phyloP scores from a whole-genome alignment of 1,284 basidiomycete genomes.

The Sutorius eximius region DNA sequence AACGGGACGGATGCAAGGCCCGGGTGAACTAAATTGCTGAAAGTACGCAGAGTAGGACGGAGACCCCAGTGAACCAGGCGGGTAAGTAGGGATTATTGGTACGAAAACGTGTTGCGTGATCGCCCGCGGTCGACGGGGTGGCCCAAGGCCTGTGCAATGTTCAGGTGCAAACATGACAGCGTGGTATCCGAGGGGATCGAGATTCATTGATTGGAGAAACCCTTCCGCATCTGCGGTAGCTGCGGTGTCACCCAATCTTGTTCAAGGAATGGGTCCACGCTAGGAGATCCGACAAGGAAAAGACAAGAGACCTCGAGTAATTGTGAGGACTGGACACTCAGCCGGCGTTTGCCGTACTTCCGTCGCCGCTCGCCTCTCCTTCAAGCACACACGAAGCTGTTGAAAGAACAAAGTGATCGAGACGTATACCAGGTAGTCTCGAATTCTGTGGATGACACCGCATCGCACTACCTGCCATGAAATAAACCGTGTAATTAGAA shows the following conservation, averaged over 20 bases:
- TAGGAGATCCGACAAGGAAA: no score
- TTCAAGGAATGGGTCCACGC: no score
- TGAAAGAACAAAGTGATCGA: no score
- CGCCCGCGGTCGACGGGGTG: conserved; percentile 43
- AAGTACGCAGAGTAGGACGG: conserved; percentile 64
- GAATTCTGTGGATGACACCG: no score
- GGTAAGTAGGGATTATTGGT: conserved; percentile 71
- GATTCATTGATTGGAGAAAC: conserved; percentile 46
- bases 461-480: no score
- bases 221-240: conserved; percentile 26
- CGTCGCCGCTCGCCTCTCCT: no score
- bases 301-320: no score
- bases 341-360: no score
- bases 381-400: no score
- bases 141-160: conserved; percentile 17
- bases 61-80: conserved; percentile 61
- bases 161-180: conserved; percentile 70
- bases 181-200: conserved; percentile 73
- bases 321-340: no score
- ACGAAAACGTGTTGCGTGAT: conserved; percentile 76
- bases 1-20: conserved; percentile 50
- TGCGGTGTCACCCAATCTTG: conserved; percentile 32
- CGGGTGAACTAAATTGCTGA: conserved; percentile 58
- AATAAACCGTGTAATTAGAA: no score
- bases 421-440: no score